phyloP scores from a whole-genome alignment of 2,329 filamentous ascomycete genomes.

The Claviceps citrina region DNA sequence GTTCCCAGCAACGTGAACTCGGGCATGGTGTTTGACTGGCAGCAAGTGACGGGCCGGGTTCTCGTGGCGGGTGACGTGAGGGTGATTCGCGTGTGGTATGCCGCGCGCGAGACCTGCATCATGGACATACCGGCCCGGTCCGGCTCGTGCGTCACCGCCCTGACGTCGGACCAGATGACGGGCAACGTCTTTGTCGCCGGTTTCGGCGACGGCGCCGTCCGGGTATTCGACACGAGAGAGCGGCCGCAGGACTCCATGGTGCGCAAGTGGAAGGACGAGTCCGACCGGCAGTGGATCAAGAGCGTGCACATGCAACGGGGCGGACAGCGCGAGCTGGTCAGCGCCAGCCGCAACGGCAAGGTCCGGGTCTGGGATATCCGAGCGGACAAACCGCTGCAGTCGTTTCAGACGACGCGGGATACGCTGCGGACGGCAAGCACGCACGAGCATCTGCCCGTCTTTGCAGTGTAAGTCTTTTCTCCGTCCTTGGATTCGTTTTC shows the following conservation, averaged over 20 bases:
- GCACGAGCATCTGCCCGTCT: conserved; percentile 92
- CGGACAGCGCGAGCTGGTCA: conserved; percentile 79
- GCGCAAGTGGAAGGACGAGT: conserved; percentile 88
- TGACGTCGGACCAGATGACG: conserved; percentile 95
- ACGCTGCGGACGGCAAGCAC: conserved; percentile 75
- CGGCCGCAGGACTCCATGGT: conserved; percentile 84
- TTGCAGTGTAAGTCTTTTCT: conserved; percentile 56
- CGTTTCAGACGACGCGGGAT: conserved; percentile 59
- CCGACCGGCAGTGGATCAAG: conserved; percentile 76
- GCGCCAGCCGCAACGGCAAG: conserved; percentile 80
- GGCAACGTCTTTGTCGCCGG: conserved; percentile 92
- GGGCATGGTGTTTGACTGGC: conserved; percentile 96
- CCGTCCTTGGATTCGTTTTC: not conserved
- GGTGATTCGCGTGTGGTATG: conserved; percentile 92
- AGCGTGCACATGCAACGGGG: conserved; percentile 95
- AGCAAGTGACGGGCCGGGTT: conserved; percentile 87
- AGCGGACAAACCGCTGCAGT: conserved; percentile 61
- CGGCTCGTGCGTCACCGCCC: conserved; percentile 83
- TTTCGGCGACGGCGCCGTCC: conserved; percentile 86
- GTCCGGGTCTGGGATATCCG: conserved; percentile 94
- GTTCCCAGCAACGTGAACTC: conserved; percentile 89
- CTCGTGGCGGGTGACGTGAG: conserved; percentile 94
- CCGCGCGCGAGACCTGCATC: conserved; percentile 79
- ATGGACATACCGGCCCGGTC: conserved; percentile 90
- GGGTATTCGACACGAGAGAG: conserved; percentile 81